Evolutionary conservation across 2,329 filamentous ascomycete genomes (phyloP).

Genomic region (Epichloe scottii): DNA sequence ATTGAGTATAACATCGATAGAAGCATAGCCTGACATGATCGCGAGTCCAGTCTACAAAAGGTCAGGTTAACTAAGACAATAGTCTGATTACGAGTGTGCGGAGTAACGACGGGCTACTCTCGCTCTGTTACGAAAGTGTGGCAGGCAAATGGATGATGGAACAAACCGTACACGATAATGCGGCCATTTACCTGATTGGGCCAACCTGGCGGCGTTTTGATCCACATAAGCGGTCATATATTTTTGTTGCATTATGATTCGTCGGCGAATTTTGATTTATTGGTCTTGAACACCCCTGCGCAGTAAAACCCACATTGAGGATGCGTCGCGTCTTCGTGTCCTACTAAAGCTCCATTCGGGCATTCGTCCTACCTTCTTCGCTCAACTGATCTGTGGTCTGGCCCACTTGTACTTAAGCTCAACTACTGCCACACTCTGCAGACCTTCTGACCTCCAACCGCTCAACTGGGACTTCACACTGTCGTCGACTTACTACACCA

Average conservation of each 20-base stretch:
- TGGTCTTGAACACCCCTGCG: neutral
- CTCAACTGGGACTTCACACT: slow-evolving; percentile 5
- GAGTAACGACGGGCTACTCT: too few relatives aligned
- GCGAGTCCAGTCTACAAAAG: too few relatives aligned
- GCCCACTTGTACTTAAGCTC: slow-evolving; percentile 28
- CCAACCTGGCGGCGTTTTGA: neutral
- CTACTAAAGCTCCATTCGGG: neutral
- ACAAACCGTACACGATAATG: too few relatives aligned
- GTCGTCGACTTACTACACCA: slow-evolving; percentile 2
- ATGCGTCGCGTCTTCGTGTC: slow-evolving; percentile 1
- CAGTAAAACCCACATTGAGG: neutral
- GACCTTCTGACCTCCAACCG: slow-evolving; percentile 7
- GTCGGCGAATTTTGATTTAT: neutral
- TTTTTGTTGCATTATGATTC: neutral
- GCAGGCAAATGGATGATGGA: too few relatives aligned
- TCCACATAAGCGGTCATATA: neutral
- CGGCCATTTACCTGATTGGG: neutral
- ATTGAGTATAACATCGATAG: too few relatives aligned
- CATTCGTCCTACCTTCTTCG: neutral
- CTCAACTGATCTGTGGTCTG: slow-evolving; percentile 24
- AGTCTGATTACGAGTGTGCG: too few relatives aligned
- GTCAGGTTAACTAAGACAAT: too few relatives aligned
- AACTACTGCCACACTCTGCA: slow-evolving; percentile 16
- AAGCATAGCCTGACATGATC: too few relatives aligned
- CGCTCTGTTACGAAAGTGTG: too few relatives aligned